A percentile compares a stretch with the other conserved stretches of the same genome.
Conservation (phyloP, 176 grass and related monocot species). For the Otatea glauca region DNA sequence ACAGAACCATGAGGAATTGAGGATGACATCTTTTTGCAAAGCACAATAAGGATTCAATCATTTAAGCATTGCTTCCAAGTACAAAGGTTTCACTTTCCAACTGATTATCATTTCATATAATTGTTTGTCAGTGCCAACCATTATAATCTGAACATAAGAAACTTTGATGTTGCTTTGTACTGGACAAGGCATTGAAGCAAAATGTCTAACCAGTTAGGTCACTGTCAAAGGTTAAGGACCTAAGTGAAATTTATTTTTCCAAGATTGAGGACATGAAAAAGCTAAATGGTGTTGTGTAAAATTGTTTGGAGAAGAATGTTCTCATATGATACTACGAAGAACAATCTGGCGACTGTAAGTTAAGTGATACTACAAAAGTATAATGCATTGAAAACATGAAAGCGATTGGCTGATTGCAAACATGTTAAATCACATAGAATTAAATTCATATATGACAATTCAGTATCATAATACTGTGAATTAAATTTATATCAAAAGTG, state of each 20-base stretch:
- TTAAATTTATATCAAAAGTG: background rate
- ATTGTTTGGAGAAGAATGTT: background rate
- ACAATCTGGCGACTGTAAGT: background rate
- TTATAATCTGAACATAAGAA: conserved; percentile 12
- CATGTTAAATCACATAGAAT: conserved; percentile 13
- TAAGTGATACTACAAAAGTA: background rate
- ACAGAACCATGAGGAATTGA: background rate
- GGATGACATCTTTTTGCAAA: background rate
- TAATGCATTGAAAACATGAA: background rate
- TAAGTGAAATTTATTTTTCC: background rate
- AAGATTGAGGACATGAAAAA: background rate
- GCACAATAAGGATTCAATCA: background rate
- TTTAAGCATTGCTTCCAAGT: background rate
- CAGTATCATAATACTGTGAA: background rate
- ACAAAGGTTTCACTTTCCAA: background rate
- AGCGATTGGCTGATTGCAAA: background rate
- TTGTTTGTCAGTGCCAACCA: background rate
- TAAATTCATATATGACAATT: background rate
- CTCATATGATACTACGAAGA: background rate
- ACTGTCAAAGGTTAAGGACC: conserved; percentile 12
- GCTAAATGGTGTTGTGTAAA: background rate
- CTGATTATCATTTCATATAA: background rate
- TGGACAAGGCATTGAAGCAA: background rate
- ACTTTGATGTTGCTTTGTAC: background rate
- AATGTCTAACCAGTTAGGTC: background rate